phyloP scores from a whole-genome alignment of 2,329 filamentous ascomycete species.

The Fusarium continuum region DNA sequence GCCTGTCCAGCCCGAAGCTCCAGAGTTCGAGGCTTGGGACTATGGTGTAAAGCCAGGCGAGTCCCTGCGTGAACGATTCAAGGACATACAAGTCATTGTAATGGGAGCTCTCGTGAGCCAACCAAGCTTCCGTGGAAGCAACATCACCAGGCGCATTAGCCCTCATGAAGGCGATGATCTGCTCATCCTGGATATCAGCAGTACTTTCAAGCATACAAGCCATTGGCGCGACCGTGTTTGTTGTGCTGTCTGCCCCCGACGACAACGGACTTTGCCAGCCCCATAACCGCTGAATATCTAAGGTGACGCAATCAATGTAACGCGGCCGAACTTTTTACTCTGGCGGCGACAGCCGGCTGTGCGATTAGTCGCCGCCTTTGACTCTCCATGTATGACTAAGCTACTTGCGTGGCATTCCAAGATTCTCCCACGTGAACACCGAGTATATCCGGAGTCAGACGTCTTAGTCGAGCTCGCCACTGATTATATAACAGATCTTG shows the following conservation, averaged over 20 bases:
- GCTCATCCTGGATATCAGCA: not conserved
- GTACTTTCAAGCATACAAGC: not conserved
- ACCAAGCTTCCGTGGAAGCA: not conserved
- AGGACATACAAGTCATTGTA: constrained; percentile 65
- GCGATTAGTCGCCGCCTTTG: too few species aligned
- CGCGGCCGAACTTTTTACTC: too few species aligned
- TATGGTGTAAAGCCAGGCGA: constrained; percentile 17
- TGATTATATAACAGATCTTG: not conserved
- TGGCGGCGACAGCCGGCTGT: too few species aligned
- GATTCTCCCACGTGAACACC: not conserved
- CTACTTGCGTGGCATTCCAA: not conserved
- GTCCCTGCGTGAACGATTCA: constrained; percentile 12
- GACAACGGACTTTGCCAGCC: not conserved
- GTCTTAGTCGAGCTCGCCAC: not conserved
- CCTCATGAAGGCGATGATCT: not conserved
- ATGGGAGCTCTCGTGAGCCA: not conserved
- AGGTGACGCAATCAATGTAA: too few species aligned
- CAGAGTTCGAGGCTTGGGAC: constrained; percentile 51
- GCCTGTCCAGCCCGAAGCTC: constrained; percentile 16
- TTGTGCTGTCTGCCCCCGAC: not conserved
- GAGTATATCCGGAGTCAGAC: not conserved
- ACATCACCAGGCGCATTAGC: not conserved
- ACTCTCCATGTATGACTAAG: not conserved
- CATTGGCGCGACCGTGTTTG: not conserved
- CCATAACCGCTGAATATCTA: too few species aligned